Evolutionary conservation across 176 grass and related monocot species (phyloP), one percentile per base, ranked within the genome.

Genomic region (Aegilops longissima): DNA sequence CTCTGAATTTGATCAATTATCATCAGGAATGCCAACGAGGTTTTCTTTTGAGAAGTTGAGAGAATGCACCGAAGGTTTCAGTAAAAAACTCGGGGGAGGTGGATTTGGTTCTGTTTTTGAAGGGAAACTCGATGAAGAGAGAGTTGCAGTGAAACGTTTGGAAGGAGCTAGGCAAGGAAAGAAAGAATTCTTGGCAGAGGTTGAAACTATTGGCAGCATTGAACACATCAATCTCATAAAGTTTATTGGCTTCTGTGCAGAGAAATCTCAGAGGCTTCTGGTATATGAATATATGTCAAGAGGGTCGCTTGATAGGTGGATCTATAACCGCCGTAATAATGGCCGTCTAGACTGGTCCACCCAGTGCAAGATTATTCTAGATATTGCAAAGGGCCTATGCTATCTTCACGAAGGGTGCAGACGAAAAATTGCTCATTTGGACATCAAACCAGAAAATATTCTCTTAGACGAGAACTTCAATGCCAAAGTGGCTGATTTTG

Each of bases 251-350:
- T 51, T 51, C 1, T 51, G 47, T 51, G 47, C 13, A 51, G 47
- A 51, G 47, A 51, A 51, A 51, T 51, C 47, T 51, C 47, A 51
- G 13, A 51, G 47, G 47, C 47, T 51, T 51, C 47, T 51, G 47
- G 47, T 16, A 51, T 16, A 51, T 51, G 47, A 51, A 51, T 49
- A 49, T 49, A 49, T 49, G 56, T 54, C 69, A 11, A 62, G 52
- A 62, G 81, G 81, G 56, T 83, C 82, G 20, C 82, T 83, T 62
- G 69, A 83, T 83, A 73, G 52, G 68, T 83, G 69, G 82, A 73
- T 83, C 16, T 83, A 83, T n/a, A 14, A 74, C 14, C 9, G 1
- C 2, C 16, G 30, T 10, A 44, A 30, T 25, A 64, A 64, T 27
- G 9, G 23, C 61, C 61, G 3, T 64, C 9, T 64, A 27, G 23